phyloP scores from a whole-genome alignment of 805 yeast species.

The Cyberlindnera bimundalis region DNA sequence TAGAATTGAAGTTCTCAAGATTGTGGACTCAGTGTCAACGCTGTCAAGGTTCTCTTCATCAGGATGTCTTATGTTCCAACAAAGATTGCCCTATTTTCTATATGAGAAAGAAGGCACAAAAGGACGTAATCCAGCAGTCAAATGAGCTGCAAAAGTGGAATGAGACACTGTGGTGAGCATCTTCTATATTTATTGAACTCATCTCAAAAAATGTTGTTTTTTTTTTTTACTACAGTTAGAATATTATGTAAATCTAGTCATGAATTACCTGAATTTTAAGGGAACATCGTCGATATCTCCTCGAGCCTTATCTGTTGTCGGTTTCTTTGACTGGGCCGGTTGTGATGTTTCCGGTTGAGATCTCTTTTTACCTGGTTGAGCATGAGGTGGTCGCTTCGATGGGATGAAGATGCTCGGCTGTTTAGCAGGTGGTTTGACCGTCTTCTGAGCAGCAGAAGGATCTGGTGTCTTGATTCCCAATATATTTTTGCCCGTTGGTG shows the following conservation, averaged over 20 bases:
- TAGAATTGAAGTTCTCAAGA: constrained; percentile 80
- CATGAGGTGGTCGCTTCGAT: constrained; percentile 12
- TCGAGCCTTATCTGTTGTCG: not conserved
- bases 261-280: not conserved
- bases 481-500: constrained; percentile 3
- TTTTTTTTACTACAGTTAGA: too few species aligned
- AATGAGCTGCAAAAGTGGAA: constrained; percentile 40
- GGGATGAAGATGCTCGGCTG: constrained; percentile 13
- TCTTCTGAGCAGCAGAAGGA: not conserved
- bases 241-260: too few species aligned
- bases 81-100: constrained; percentile 97
- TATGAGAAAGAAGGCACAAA: constrained; percentile 68
- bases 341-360: not conserved
- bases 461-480: constrained; percentile 9
- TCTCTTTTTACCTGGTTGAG: constrained; percentile 11
- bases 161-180: constrained; percentile 26
- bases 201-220: too few species aligned
- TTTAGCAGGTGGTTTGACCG: not conserved
- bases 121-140: constrained; percentile 38
- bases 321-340: constrained; percentile 7
- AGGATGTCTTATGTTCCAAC: constrained; percentile 91
- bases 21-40: constrained; percentile 98
- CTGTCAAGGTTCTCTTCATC: constrained; percentile 94
- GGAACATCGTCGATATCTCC: constrained; percentile 11
- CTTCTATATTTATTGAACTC: too few species aligned